Percentiles rank a stretch among this genome's conserved stretches.
phyloP scores from a whole-genome alignment of 2,329 filamentous ascomycete species.

The Diaporthe humulicola region DNA sequence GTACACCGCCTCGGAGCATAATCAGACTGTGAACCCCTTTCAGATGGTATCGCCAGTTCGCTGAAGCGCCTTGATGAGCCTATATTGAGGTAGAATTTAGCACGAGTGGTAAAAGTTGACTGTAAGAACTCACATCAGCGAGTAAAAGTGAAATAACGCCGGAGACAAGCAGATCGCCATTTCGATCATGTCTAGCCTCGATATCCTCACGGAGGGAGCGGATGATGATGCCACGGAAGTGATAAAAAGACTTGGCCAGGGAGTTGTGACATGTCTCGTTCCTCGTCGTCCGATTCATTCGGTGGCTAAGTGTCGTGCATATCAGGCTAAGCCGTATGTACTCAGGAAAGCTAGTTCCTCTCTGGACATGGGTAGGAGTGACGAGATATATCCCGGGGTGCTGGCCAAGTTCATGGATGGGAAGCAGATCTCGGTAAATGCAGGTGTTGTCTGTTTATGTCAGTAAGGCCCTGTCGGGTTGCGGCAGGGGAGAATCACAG shows the following conservation, averaged over 20 bases:
- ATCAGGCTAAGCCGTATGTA: conserved; percentile 3
- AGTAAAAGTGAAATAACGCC: conserved; percentile 1
- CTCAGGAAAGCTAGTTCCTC: background rate
- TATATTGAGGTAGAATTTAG: conserved; percentile 32
- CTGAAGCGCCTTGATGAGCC: conserved; percentile 48
- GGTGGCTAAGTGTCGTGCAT: conserved; percentile 7
- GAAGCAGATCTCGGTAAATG: background rate
- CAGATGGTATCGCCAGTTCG: conserved; percentile 52
- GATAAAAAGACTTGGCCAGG: background rate
- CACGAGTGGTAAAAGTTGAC: background rate
- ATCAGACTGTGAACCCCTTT: conserved; percentile 50
- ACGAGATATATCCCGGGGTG: background rate
- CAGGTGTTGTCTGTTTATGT: background rate
- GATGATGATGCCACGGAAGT: background rate
- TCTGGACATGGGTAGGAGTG: background rate
- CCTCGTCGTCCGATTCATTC: background rate
- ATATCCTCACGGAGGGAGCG: background rate
- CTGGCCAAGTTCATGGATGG: background rate
- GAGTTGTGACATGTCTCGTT: background rate
- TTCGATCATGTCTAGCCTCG: background rate
- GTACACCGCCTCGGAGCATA: conserved; percentile 50
- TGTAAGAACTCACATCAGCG: background rate
- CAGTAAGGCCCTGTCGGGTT: background rate
- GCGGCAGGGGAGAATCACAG: background rate
- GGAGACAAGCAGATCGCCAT: background rate